A percentile compares a stretch with the other conserved stretches of the same genome.
These are phyloP conservation scores for Ligustrum vulgare DNA, from an alignment of 257 asterid genomes.

Conservation along the genomic window DNA sequence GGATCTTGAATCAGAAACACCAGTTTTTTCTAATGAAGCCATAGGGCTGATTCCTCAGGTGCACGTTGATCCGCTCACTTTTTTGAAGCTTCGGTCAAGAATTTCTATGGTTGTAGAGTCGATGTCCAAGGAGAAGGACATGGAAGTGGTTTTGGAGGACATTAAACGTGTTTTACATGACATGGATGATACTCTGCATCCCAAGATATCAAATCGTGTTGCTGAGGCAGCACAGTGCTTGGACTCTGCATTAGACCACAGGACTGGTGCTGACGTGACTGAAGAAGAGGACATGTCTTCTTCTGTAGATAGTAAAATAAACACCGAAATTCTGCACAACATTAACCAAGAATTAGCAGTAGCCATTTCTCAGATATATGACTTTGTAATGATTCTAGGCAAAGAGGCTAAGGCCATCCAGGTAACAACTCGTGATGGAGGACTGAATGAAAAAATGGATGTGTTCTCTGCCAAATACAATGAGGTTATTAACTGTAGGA, in stretches of 20 bases:
- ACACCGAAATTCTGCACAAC: constrained; percentile 29
- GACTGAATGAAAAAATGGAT: constrained; percentile 45
- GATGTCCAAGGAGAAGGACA: constrained; percentile 52
- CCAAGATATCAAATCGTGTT: constrained; percentile 32
- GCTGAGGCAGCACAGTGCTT: constrained; percentile 30
- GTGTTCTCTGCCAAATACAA: constrained; percentile 55
- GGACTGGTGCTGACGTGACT: constrained; percentile 27
- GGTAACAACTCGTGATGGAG: constrained; percentile 51
- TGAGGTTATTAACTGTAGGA: constrained; percentile 41
- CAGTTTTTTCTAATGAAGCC: neutral
- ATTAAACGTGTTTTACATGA: constrained; percentile 58
- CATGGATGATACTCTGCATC: constrained; percentile 38
- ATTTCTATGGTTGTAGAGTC: constrained; percentile 60
- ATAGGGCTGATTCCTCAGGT: neutral
- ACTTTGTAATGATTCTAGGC: constrained; percentile 65
- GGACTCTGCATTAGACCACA: constrained; percentile 28
- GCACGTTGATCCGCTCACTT: constrained; percentile 40
- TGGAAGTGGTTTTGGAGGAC: constrained; percentile 51
- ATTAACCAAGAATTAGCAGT: constrained; percentile 46
- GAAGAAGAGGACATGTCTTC: constrained; percentile 32
- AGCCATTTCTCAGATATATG: constrained; percentile 66
- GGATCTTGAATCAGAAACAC: constrained; percentile 28
- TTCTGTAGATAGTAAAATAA: constrained; percentile 34
- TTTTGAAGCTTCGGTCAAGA: constrained; percentile 55
- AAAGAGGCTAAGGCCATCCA: constrained; percentile 64